Percentiles rank a stretch among this genome's conserved stretches.
These are phyloP conservation scores for Colletotrichum trifolii DNA, from an alignment of 2,329 filamentous ascomycete species.

Conservation along the genomic window DNA sequence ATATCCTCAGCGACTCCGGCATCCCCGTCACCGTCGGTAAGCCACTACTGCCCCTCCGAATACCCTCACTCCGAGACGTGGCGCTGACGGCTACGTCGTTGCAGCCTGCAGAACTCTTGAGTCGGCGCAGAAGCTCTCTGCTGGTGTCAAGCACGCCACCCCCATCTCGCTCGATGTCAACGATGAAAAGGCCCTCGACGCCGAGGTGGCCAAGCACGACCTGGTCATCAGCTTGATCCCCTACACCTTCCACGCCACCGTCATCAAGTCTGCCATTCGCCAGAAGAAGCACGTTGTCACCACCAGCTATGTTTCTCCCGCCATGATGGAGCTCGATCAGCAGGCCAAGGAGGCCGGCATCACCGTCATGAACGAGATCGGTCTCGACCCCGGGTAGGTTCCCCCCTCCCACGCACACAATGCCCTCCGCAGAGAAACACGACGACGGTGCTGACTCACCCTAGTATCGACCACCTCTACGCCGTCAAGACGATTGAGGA, in stretches of 20 bases:
- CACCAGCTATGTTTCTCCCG: constrained; percentile 91
- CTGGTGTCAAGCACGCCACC: constrained; percentile 76
- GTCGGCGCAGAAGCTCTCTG: constrained; percentile 78
- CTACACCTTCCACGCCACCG: constrained; percentile 87
- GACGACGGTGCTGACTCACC: background rate
- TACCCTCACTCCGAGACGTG: background rate
- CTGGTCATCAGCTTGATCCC: constrained; percentile 87
- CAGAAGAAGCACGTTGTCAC: constrained; percentile 97
- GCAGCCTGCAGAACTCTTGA: constrained; percentile 85
- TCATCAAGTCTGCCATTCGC: constrained; percentile 93
- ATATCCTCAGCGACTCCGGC: constrained; percentile 70
- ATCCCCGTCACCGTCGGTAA: constrained; percentile 74
- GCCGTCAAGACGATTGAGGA: constrained; percentile 89
- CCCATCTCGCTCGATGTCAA: constrained; percentile 88
- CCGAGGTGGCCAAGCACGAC: constrained; percentile 82
- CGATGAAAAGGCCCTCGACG: constrained; percentile 80
- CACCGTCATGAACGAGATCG: constrained; percentile 98
- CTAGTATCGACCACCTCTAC: constrained; percentile 76
- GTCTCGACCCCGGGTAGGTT: constrained; percentile 56
- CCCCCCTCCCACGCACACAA: background rate
- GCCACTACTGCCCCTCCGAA: constrained; percentile 39
- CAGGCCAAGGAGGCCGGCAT: constrained; percentile 90
- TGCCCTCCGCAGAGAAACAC: too few relatives aligned
- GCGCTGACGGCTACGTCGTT: background rate
- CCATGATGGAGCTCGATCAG: constrained; percentile 89